Base-by-base conservation (phyloP, 306 rosid genomes). In the Biancaea sappan region DNA sequence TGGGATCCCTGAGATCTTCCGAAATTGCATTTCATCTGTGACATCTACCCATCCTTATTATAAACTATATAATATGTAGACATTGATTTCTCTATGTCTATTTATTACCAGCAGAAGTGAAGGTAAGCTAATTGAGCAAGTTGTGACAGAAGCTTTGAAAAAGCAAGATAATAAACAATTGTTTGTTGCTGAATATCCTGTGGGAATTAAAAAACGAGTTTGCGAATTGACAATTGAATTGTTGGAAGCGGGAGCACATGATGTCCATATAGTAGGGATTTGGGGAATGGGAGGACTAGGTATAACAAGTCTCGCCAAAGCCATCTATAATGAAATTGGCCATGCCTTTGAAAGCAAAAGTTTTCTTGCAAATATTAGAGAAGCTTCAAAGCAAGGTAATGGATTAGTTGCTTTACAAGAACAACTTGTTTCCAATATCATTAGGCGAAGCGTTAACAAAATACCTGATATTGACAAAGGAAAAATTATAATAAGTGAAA, bases 211-310 rank as follows among this genome's bases (percentile, higher is more conserved):
- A 40, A 35, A 47, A n/a, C n/a, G 28, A 8, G 18, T 62, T 10
- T 7, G 21, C n/a, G 48, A 62, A 18, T 0, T 37, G 26, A 35
- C 44, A 7, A 18, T 1, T 35, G 11, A 8, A 62, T 35, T 24
- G 29, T 11, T 0, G 10, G 0, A 4, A n/a, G 2, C 0, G 31
- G 5, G 7, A 10, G n/a, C 68, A 3, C 15, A 3, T n/a, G 13
- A 37, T 35, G 18, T 13, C 37, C 6, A n/a, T 19, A 37, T 62
- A 12, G 5, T 35, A 8, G 48, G 48, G n/a, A 22, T 62, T 5
- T 62, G 68, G 48, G 68, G 68, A 21, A 62, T 37, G 68, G 47
- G 68, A 62, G 68, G 68, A 7, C 1, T 37, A 18, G 29, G 68
- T n/a, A 56, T 25, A 28, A 56, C 62, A 13, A 56, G 35, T 26